Evolutionary conservation across 108 stramenopile genomes (phyloP), one percentile per base, ranked within the genome.

Genomic region (Nitzschia sp.): DNA sequence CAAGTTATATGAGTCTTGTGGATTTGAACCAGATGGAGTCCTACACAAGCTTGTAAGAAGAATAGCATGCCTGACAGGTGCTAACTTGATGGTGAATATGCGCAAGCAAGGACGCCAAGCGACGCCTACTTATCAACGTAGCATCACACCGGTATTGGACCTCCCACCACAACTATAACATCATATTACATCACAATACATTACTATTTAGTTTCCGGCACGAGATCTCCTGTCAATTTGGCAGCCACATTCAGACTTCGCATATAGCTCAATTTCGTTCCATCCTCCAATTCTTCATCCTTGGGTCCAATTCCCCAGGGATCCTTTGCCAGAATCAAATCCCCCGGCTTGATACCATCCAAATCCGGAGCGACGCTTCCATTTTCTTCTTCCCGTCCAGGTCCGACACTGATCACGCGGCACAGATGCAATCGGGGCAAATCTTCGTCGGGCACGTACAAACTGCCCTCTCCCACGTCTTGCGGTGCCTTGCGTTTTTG

Each of bases 231-330:
- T 34, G 79, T 63, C 22, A 95, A 59, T 8, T 87, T 80, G 47
- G 89, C 94, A 29, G 90, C 90, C 78, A 95, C 85, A 75, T 95
- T 91, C 60, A 76, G 64, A 52, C 65, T 75, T 48, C 85, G 65
- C 88, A 92, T 90, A 58, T 85, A 95, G 71, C 84, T 86, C 29
- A 92, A 71, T 73, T 95, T 95, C 58, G 81, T 88, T n/a, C 94
- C 94, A 79, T 89, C 88, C 26, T 82, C 31, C 28, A 88, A 80
- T 63, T 92, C 91, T 66, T 95, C 94, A 66, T 95, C 94, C 52
- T 92, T 95, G 34, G 94, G 94, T 46, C 94, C 94, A 47, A 95
- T 95, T 32, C 94, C 94, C 94, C 94, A 95, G 22, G 94, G 94
- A 80, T 95, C 85, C 63, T 95, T 95, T 21, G 89, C 88, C 66